A percentile compares a stretch with the other conserved stretches of the same genome.
Evolutionary conservation across 495 filamentous ascomycete genomes (phyloP).

Genomic region (Hypoxylon perforatum): DNA sequence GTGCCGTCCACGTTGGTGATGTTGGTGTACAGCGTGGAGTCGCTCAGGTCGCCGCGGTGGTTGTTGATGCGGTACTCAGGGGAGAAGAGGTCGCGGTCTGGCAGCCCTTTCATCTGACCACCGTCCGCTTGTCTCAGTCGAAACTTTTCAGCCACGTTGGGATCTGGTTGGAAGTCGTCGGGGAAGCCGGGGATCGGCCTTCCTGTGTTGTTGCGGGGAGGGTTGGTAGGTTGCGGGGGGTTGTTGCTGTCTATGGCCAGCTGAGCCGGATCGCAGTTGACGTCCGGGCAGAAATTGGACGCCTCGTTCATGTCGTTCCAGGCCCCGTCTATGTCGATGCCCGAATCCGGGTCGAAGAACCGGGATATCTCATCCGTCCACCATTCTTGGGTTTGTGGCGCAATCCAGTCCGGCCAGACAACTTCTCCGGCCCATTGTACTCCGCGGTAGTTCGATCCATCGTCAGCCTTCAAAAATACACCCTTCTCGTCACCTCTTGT

Average conservation of each 20-base stretch:
- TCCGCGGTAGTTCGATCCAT: slow-evolving; percentile 75
- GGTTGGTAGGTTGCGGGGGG: slow-evolving; percentile 67
- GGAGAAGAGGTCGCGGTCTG: slow-evolving; percentile 71
- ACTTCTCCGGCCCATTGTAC: slow-evolving; percentile 89
- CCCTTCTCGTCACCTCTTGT: slow-evolving; percentile 67
- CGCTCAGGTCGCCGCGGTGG: slow-evolving; percentile 63
- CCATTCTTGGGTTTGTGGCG: slow-evolving; percentile 69
- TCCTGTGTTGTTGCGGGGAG: slow-evolving; percentile 63
- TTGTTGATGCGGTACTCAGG: slow-evolving; percentile 82
- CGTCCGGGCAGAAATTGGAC: slow-evolving; percentile 69
- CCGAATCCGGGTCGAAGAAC: slow-evolving; percentile 73
- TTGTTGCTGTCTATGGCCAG: slow-evolving; percentile 66
- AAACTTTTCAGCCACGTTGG: background rate
- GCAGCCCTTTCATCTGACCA: slow-evolving; percentile 65
- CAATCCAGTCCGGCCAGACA: slow-evolving; percentile 86
- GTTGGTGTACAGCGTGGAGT: slow-evolving; percentile 72
- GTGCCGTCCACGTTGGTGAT: slow-evolving; percentile 71
- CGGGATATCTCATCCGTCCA: slow-evolving; percentile 76
- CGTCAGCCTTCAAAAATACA: slow-evolving; percentile 70
- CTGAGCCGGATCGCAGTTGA: slow-evolving; percentile 72
- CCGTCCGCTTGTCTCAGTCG: slow-evolving; percentile 26
- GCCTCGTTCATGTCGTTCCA: slow-evolving; percentile 93
- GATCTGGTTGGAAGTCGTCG: slow-evolving; percentile 69
- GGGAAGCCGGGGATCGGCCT: slow-evolving; percentile 75
- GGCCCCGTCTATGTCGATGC: slow-evolving; percentile 83